These are phyloP conservation scores for Taiozyma sp. DNA, from an alignment of 1,139 yeast genomes.

Conservation along the genomic window DNA sequence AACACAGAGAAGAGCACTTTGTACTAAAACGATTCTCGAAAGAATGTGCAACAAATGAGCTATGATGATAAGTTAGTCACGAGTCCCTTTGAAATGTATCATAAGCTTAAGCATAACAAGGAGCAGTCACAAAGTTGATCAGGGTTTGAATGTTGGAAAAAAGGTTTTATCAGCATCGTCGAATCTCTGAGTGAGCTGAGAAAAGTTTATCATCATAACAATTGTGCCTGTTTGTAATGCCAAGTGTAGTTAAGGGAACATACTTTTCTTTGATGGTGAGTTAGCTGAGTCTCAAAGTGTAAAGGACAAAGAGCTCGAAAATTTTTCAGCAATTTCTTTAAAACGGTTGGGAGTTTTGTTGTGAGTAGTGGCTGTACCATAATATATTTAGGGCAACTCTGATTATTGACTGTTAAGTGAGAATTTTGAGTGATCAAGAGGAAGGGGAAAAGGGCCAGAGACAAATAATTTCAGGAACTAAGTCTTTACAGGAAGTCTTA, in stretches of 20 bases:
- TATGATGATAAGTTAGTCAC: not conserved
- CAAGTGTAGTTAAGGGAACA: not conserved
- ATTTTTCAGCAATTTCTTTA: not conserved
- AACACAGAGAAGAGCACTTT: not conserved
- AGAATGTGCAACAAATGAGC: not conserved
- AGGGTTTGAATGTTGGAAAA: conserved; percentile 21
- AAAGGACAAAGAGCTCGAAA: not conserved
- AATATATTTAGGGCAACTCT: not conserved
- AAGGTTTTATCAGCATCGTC: conserved; percentile 20
- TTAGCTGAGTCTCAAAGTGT: not conserved
- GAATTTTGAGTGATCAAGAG: no score
- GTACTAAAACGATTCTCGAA: not conserved
- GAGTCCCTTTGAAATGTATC: not conserved
- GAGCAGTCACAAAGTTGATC: conserved; percentile 1
- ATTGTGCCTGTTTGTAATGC: not conserved
- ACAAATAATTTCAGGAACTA: no score
- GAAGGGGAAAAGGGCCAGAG: no score
- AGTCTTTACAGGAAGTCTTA: no score
- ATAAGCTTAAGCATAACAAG: not conserved
- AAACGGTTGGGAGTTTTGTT: not conserved
- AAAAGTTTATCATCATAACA: conserved; percentile 20
- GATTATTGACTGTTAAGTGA: no score
- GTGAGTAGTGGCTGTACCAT: not conserved
- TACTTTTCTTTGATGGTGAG: not conserved
- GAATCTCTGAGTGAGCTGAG: conserved; percentile 25